Conservation (phyloP, 1,139 yeast genomes). For the Kodamaea sp. region DNA sequence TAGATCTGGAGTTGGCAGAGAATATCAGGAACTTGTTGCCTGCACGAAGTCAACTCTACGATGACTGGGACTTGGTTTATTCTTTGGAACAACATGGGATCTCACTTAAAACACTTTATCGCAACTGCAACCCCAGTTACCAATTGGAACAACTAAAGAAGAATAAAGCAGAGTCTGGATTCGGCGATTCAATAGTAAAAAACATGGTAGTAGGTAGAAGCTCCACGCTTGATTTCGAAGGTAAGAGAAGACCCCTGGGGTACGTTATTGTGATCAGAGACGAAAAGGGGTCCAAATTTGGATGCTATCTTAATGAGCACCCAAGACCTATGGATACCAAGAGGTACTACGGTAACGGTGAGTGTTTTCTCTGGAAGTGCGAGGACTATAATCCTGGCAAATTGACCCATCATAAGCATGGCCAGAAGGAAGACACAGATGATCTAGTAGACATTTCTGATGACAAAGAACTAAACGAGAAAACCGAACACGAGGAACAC, state of each 20-base stretch:
- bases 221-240: constrained; percentile 17
- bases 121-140: constrained; percentile 34
- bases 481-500: constrained; percentile 11
- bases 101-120: constrained; percentile 72
- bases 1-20: constrained; percentile 64
- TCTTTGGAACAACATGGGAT: constrained; percentile 92
- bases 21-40: constrained; percentile 77
- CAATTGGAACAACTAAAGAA: constrained; percentile 29
- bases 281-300: constrained; percentile 64
- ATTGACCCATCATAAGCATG: constrained; percentile 12
- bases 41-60: constrained; percentile 71
- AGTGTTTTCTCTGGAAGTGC: constrained; percentile 86
- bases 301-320: constrained; percentile 79
- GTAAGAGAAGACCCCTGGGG: constrained; percentile 51
- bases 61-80: constrained; percentile 76
- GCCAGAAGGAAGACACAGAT: background rate
- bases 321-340: constrained; percentile 68
- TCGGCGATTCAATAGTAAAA: constrained; percentile 37
- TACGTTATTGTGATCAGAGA: constrained; percentile 73
- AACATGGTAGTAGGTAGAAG: constrained; percentile 30
- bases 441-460: no score
- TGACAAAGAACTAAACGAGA: constrained; percentile 6
- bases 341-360: constrained; percentile 90
- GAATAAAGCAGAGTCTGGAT: constrained; percentile 32
- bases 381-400: constrained; percentile 32